Evolutionary conservation across 2,329 filamentous ascomycete genomes (phyloP).

Genomic region (Nemania sp.): DNA sequence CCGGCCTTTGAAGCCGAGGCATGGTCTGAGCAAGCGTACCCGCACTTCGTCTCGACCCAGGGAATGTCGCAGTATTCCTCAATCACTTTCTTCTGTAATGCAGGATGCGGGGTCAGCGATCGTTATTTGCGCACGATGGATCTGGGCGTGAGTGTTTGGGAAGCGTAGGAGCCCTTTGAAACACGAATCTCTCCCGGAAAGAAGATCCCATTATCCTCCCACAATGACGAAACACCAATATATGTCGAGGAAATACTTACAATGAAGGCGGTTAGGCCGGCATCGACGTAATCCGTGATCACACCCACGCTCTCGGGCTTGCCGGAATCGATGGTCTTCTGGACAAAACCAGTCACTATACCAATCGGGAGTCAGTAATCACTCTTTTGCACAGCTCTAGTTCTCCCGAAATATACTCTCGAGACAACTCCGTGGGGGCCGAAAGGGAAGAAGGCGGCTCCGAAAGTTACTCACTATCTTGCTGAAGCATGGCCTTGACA

Average conservation of each 20-base stretch:
- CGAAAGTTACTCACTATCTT: too few relatives aligned
- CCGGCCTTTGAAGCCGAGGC: slow-evolving; percentile 74
- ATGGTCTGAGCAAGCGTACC: slow-evolving; percentile 81
- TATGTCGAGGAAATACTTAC: slow-evolving; percentile 5
- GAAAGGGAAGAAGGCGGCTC: too few relatives aligned
- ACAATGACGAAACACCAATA: too few relatives aligned
- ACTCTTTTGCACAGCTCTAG: too few relatives aligned
- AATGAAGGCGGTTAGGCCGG: slow-evolving; percentile 83
- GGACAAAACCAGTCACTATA: slow-evolving; percentile 91
- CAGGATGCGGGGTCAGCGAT: not conserved
- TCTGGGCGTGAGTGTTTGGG: not conserved
- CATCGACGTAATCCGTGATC: slow-evolving; percentile 89
- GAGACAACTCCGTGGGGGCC: too few relatives aligned
- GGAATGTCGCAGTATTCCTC: slow-evolving; percentile 87
- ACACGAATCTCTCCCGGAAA: not conserved
- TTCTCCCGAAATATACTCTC: too few relatives aligned
- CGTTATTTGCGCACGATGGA: not conserved
- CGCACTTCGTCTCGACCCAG: slow-evolving; percentile 85
- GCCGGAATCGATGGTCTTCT: slow-evolving; percentile 81
- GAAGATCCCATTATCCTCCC: not conserved
- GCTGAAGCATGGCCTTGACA: slow-evolving; percentile 95
- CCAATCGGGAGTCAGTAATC: too few relatives aligned
- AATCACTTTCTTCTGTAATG: slow-evolving; percentile 70
- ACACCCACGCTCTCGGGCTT: slow-evolving; percentile 86
- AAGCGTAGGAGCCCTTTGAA: not conserved